Percentiles rank a stretch among this genome's conserved stretches.
phyloP scores from a whole-genome alignment of 2,329 filamentous ascomycete species.

The Aulographum hederae region DNA sequence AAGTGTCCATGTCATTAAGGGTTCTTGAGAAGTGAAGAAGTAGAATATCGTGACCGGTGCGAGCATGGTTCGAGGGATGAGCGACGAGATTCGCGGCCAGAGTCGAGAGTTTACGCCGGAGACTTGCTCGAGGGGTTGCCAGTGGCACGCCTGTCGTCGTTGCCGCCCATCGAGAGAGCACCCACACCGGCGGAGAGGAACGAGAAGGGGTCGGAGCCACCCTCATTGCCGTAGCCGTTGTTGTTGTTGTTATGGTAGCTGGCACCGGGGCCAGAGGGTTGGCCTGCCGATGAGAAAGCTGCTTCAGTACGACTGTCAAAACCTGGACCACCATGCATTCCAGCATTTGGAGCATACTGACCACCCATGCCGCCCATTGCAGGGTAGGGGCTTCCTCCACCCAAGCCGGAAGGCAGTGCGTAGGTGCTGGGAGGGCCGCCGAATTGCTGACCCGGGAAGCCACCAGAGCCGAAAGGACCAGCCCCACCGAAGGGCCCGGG shows the following conservation, averaged over 20 bases:
- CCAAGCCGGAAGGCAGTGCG: conserved; percentile 69
- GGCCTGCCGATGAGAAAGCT: conserved; percentile 77
- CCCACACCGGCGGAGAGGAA: conserved; percentile 61
- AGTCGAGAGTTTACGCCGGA: conserved; percentile 19
- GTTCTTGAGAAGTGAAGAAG: too few relatives aligned
- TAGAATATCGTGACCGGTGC: too few relatives aligned
- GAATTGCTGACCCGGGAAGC: conserved; percentile 36
- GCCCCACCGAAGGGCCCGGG: conserved; percentile 59
- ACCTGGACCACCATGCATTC: conserved; percentile 54
- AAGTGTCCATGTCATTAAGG: too few relatives aligned
- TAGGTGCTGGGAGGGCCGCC: conserved; percentile 76
- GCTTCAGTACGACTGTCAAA: conserved; percentile 92
- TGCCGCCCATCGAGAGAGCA: conserved; percentile 53
- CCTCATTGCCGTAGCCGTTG: conserved; percentile 10
- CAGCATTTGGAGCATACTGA: conserved; percentile 55
- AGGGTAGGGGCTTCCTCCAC: conserved; percentile 63
- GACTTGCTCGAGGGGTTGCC: conserved; percentile 19
- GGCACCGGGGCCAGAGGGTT: conserved; percentile 37
- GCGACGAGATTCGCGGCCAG: too few relatives aligned
- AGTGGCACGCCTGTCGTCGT: conserved; percentile 30
- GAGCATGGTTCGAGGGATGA: too few relatives aligned
- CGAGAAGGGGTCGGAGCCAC: conserved; percentile 58
- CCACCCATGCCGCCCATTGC: conserved; percentile 51
- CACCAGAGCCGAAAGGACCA: conserved; percentile 43
- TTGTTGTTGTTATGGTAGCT: conserved; percentile 43